phyloP scores from a whole-genome alignment of 768 basidiomycete species.

The Leucocoprinus sp. region DNA sequence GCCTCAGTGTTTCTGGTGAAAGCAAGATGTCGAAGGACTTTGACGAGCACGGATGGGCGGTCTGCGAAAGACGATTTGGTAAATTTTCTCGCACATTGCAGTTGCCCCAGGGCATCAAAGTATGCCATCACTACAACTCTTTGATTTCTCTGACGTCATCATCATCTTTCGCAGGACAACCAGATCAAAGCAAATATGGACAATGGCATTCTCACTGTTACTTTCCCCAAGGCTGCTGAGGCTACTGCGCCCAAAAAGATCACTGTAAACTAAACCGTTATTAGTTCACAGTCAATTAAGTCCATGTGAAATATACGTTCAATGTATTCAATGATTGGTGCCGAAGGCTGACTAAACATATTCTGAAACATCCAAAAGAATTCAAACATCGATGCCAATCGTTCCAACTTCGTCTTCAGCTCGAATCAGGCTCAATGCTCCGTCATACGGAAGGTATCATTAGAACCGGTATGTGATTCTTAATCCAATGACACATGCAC shows the following conservation, averaged over 20 bases:
- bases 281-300: neutral
- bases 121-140: constrained; percentile 12
- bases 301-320: neutral
- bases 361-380: no score
- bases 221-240: constrained; percentile 37
- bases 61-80: constrained; percentile 41
- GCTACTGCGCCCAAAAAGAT: constrained; percentile 39
- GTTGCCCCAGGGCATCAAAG: constrained; percentile 42
- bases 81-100: constrained; percentile 40
- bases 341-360: neutral
- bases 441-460: neutral
- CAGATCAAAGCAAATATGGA: constrained; percentile 40
- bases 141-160: neutral
- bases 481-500: neutral
- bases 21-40: constrained; percentile 21
- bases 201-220: constrained; percentile 37
- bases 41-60: constrained; percentile 29
- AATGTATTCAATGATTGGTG: neutral
- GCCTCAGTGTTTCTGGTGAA: constrained; percentile 41
- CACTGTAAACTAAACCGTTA: constrained; percentile 17
- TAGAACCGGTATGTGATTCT: neutral
- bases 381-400: no score
- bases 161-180: constrained; percentile 23
- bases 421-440: neutral
- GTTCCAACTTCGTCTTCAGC: no score